A percentile compares a stretch with the other conserved stretches of the same genome.
These are phyloP conservation scores for Helminthosporium solani DNA, from an alignment of 2,329 filamentous ascomycete species.

Conservation along the genomic window DNA sequence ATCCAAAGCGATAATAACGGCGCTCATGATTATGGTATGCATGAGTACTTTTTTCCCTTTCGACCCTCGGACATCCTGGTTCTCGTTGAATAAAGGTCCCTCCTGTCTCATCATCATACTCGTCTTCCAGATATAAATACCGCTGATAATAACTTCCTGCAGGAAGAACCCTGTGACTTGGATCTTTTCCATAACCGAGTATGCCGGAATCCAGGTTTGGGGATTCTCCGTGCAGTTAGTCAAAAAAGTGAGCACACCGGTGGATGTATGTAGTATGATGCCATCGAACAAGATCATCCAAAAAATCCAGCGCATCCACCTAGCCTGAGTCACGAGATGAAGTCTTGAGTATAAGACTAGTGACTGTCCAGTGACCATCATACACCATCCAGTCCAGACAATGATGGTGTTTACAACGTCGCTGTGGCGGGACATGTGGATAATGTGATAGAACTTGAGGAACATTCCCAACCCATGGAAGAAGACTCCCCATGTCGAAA, in stretches of 20 bases:
- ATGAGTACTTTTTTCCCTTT: constrained; percentile 17
- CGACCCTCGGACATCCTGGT: constrained; percentile 6
- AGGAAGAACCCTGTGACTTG: constrained; percentile 40
- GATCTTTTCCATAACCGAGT: constrained; percentile 40
- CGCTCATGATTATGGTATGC: constrained; percentile 42
- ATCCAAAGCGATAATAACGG: constrained; percentile 44
- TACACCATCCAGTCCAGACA: constrained; percentile 44
- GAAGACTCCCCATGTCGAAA: constrained; percentile 14
- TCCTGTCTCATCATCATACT: constrained; percentile 5
- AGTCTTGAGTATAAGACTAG: constrained; percentile 63
- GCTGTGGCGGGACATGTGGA: constrained; percentile 1
- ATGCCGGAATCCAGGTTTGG: constrained; percentile 24
- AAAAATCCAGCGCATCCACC: constrained; percentile 45
- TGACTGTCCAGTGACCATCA: constrained; percentile 61
- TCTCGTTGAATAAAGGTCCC: constrained; percentile 7
- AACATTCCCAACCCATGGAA: constrained; percentile 13
- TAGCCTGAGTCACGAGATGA: constrained; percentile 54
- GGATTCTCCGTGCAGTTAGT: constrained; percentile 37
- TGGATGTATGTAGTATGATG: constrained; percentile 52
- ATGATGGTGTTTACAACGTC: constrained; percentile 5
- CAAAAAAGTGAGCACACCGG: constrained; percentile 53
- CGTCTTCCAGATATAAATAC: constrained; percentile 52
- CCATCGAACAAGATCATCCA: constrained; percentile 57
- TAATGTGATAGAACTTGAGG: constrained; percentile 15
- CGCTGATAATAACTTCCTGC: constrained; percentile 34